A percentile compares a stretch with the other conserved stretches of the same genome.
These are phyloP conservation scores for Marchantia paleacea DNA, from an alignment of 225 moss, liverwort and hornwort genomes.

Conservation along the genomic window DNA sequence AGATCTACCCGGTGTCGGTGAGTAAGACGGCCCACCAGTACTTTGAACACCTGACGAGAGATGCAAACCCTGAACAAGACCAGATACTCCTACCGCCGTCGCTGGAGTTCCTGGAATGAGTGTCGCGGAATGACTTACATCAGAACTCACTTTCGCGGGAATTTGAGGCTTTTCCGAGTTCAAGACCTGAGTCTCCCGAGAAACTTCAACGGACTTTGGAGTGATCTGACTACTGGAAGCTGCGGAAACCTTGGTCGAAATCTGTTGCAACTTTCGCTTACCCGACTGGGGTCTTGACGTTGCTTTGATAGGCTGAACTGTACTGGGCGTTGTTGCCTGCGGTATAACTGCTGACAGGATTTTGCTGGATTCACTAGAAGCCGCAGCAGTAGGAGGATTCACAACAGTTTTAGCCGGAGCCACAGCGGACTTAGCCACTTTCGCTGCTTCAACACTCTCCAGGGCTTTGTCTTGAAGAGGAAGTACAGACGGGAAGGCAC, in stretches of 20 bases:
- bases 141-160: neutral
- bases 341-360: neutral
- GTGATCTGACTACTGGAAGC: neutral
- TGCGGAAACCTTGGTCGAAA: neutral
- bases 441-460: neutral
- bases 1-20: neutral
- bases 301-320: neutral
- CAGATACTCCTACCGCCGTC: neutral
- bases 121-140: neutral
- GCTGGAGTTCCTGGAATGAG: neutral
- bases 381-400: neutral
- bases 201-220: neutral
- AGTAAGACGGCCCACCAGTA: neutral
- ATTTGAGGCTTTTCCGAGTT: neutral
- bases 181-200: neutral
- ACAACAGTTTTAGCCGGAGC: neutral
- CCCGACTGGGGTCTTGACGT: neutral
- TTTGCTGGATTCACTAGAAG: conserved; percentile 6
- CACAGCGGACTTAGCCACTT: conserved; percentile 8
- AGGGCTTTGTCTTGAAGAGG: neutral
- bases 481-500: neutral
- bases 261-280: neutral
- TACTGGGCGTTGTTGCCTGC: neutral
- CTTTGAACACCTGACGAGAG: neutral
- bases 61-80: neutral